Base-by-base conservation (phyloP, 73 alveolate genomes). In the Paraurostyla sp. region DNA sequence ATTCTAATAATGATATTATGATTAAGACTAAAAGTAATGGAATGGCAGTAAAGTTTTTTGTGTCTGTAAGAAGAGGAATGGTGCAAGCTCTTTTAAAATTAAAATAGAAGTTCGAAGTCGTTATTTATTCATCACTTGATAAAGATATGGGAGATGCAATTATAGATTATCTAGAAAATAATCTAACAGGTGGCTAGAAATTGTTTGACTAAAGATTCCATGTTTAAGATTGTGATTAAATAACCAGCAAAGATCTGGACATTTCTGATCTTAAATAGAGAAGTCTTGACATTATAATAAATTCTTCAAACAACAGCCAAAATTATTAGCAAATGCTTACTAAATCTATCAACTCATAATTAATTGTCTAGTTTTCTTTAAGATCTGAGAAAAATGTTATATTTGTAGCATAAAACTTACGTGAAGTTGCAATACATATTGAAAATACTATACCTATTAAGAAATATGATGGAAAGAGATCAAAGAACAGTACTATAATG, bases 71-170 rank as follows among this genome's bases (percentile, higher is more conserved):
- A 52, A 52, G 69, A 52, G 69, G 69, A 52, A n/a, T 35, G 23
- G 30, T 52, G 38, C 33, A 52, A n/a, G 69, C 69, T 9, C 69
- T 52, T 13, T n/a, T 52, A 35, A 52, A 52, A 20, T 52, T 52
- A 52, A 52, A 35, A 52, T 20, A 52, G 23, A 52, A n/a, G 23
- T 52, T 52, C 23, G 69, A 52, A 18, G 33, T n/a, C 13, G 69
- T 52, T 13, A 52, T 52, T 52, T 52, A 52, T 52, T 52, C 69
- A 52, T 52, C 69, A 25, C 23, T 52, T 25, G 69, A 52, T 52
- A 52, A 52, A 52, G 69, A 52, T 18, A 52, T 52, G 69, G 69
- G 69, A 13, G 69, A 52, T 52, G 69, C 69, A 9, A 52, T 52
- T 9, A 52, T 52, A 13, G 69, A 52, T 52, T 35, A 52, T 52